Conservation (phyloP, 148 eudicot species). For the Limonium bicolor region DNA sequence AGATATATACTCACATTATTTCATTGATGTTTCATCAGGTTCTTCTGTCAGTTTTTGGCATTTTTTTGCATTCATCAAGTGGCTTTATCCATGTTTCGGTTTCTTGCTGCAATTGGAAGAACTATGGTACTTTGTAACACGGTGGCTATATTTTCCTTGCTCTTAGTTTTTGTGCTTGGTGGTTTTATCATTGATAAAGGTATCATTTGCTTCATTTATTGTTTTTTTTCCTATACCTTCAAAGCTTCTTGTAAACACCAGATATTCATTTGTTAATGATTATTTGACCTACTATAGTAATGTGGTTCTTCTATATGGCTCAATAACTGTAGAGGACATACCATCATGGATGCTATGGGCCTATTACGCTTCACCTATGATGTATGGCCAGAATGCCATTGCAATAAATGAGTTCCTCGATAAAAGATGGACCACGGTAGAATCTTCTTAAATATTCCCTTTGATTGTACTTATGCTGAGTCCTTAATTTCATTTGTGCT, state of each 20-base stretch:
- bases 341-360: slow-evolving; percentile 58
- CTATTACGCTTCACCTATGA: slow-evolving; percentile 65
- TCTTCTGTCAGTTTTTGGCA: slow-evolving; percentile 46
- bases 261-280: neutral
- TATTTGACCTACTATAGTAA: no score
- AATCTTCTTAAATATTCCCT: slow-evolving; percentile 7
- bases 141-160: slow-evolving; percentile 23
- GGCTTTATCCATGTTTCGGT: slow-evolving; percentile 49
- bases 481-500: neutral
- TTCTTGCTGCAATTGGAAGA: slow-evolving; percentile 50
- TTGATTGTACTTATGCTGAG: neutral
- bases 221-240: neutral
- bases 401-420: slow-evolving; percentile 70
- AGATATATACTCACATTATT: neutral
- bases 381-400: slow-evolving; percentile 64
- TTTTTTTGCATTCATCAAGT: slow-evolving; percentile 55
- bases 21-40: slow-evolving; percentile 20
- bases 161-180: slow-evolving; percentile 39
- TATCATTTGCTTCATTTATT: no score
- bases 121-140: slow-evolving; percentile 39
- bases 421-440: slow-evolving; percentile 53
- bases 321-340: slow-evolving; percentile 54
- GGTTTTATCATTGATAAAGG: slow-evolving; percentile 60
- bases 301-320: no score
- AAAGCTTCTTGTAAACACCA: neutral